Evolutionary conservation across 345 rosid genomes (phyloP), one percentile per base, ranked within the genome.

Genomic region (Syzygium grande): DNA sequence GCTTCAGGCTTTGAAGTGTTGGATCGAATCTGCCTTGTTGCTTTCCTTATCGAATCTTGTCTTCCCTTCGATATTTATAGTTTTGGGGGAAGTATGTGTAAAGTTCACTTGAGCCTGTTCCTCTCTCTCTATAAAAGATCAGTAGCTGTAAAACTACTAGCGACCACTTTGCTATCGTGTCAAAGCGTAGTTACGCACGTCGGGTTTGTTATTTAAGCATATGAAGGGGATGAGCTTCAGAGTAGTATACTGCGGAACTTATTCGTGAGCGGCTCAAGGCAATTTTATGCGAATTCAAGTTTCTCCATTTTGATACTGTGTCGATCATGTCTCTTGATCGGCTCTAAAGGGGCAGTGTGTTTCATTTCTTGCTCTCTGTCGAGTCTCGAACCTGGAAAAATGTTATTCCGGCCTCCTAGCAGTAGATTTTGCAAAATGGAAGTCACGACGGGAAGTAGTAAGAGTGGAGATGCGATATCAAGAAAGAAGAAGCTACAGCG

Each of bases 1-100:
- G 90, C 88, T 90, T 90, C 79, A 87, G 93, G 89, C 90, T 92
- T 85, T 92, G 90, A 92, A 78, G 25, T 14, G 63, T 43, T 6
- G 16, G 41, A 9, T 59, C 11, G 53, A 84, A 46, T 29, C 38
- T 87, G 80, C 68, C 86, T 52, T 17, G 56, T 29, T 61, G 53
- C 11, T 52, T 63, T 53, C 56, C 43, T 41, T 56, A 41, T 56
- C 23, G 3, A 53, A 55, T 22, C 53, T 49, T 30, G 7, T 25
- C 51, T 59, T 55, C 21, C 34, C 52, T 78, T 87, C 73, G 38
- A 38, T 73, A 73, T 73, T 73, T 73, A 22, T 73, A 73, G 80
- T 19, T 73, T 51, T 55, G 38, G 86, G 86, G 61, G n/a, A 52
- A 52, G 86, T 53, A 19, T n/a, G 86, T 84, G 22, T 84, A 84